Base-by-base conservation (phyloP, 2,329 filamentous ascomycete species). In the Penicillium sclerotiorum region DNA sequence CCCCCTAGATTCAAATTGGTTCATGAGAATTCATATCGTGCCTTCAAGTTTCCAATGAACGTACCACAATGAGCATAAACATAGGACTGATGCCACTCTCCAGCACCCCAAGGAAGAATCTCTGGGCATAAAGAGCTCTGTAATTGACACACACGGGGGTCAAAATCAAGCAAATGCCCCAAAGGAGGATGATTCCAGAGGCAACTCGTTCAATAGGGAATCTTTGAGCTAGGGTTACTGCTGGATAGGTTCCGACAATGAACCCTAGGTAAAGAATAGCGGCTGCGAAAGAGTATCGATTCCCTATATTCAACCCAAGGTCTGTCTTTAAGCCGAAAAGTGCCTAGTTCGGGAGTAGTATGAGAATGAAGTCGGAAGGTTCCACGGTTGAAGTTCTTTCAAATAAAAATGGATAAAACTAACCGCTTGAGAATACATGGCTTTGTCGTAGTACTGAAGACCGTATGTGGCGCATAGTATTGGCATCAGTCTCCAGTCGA, bases 51-150 rank as follows among this genome's bases (percentile, higher is more conserved):
- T 3, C 3, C 17, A 20, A 18, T 8, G 11, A 8, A 51, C 47
- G 18, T 58, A 60, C 63, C 68, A 77, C 73, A 36, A 81, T 79
- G 43, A 80, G 72, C 72, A 82, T 81, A 50, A 82, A 83, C 37
- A 78, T 78, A 0, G 82, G 82, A 1, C 77, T 80, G 28, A 85
- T 77, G 18, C 80, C 77, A 2, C 72, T 74, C 58, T 85, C 82
- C 1, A 84, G 62, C 5, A 82, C 72, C 0, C 82, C 82, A 1
- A 84, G 71, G 41, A 81, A 77, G 69, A 84, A 83, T 4, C 80
- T 66, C 56, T 81, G 77, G 0, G 68, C 74, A 22, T 70, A 72
- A 1, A 78, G 52, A 1, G 64, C 66, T 20, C 58, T 63, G 48
- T 70, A 76, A 18, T 66, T 68, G 4, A 57, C 62, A 52, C 73